These are phyloP conservation scores for Plasmodium coatneyi DNA, from an alignment of 169 alveolate species.

Conservation along the genomic window DNA sequence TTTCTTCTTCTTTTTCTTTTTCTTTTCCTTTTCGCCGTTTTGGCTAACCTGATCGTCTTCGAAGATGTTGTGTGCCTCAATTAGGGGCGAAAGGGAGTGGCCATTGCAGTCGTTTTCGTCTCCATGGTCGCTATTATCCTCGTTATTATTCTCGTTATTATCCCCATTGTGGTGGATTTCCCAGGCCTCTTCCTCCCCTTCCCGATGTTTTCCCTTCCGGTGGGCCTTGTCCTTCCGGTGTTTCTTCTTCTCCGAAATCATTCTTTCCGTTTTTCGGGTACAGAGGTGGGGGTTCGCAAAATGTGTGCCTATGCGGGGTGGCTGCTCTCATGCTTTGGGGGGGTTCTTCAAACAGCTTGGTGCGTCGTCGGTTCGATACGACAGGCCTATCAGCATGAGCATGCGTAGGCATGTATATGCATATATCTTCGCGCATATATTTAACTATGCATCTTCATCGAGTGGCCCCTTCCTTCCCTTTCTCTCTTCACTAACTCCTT, in stretches of 20 bases:
- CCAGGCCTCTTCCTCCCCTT: not conserved
- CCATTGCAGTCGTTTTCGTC: not conserved
- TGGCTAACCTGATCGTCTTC: not conserved
- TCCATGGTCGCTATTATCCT: not conserved
- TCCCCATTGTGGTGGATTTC: not conserved
- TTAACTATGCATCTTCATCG: not conserved
- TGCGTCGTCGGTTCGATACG: not conserved
- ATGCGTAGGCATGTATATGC: not conserved
- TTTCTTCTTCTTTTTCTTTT: constrained; percentile 14
- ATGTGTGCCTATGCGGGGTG: not conserved
- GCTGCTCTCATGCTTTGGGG: not conserved
- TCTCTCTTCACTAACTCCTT: not conserved
- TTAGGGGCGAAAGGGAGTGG: constrained; percentile 14
- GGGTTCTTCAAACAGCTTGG: not conserved
- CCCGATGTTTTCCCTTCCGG: not conserved
- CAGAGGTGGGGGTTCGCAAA: not conserved
- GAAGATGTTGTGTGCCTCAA: constrained; percentile 7
- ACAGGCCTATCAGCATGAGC: not conserved
- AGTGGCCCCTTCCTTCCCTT: not conserved
- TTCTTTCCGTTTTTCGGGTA: not conserved
- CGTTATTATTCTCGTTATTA: too few relatives aligned
- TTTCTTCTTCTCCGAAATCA: constrained; percentile 15
- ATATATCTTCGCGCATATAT: not conserved
- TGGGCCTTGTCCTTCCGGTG: not conserved
- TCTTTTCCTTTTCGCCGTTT: not conserved